Evolutionary conservation across 2,329 filamentous ascomycete genomes (phyloP).

Genomic region (Paracamarosporium sp.): DNA sequence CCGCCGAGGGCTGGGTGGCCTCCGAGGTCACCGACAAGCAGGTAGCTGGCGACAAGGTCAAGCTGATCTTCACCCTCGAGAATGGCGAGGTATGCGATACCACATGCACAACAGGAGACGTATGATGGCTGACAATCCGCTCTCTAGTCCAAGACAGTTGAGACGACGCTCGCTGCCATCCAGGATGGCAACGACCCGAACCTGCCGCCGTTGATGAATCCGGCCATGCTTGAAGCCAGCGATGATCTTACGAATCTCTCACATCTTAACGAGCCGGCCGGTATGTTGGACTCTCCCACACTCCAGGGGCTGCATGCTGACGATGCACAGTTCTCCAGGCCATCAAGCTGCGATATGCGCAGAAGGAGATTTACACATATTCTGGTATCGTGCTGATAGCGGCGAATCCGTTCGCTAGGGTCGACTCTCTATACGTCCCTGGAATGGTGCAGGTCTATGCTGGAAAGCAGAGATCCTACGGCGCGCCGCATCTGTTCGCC

Average conservation of each 20-base stretch:
- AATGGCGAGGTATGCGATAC: conserved; percentile 79
- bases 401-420: conserved; percentile 95
- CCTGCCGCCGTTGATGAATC: conserved; percentile 95
- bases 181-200: conserved; percentile 77
- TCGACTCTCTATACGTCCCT: conserved; percentile 97
- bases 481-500: conserved; percentile 96
- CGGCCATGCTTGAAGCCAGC: conserved; percentile 95
- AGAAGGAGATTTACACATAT: conserved; percentile 99
- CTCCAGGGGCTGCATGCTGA: conserved; percentile 31
- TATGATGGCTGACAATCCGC: conserved; percentile 21
- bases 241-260: conserved; percentile 97
- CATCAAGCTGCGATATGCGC: conserved; percentile 93
- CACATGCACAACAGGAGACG: background rate
- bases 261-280: conserved; percentile 96
- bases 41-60: conserved; percentile 83
- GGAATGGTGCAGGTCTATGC: conserved; percentile 99
- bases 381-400: conserved; percentile 98
- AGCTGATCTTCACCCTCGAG: conserved; percentile 84
- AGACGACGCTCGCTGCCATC: conserved; percentile 78
- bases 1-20: conserved; percentile 94
- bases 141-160: conserved; percentile 75
- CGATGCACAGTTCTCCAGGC: conserved; percentile 81
- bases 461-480: conserved; percentile 93
- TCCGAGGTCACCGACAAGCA: conserved; percentile 91
- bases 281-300: conserved; percentile 59